A percentile compares a stretch with the other conserved stretches of the same genome.
Evolutionary conservation across 2,329 filamentous ascomycete genomes (phyloP).

Genomic region (Venturia aucupariae): DNA sequence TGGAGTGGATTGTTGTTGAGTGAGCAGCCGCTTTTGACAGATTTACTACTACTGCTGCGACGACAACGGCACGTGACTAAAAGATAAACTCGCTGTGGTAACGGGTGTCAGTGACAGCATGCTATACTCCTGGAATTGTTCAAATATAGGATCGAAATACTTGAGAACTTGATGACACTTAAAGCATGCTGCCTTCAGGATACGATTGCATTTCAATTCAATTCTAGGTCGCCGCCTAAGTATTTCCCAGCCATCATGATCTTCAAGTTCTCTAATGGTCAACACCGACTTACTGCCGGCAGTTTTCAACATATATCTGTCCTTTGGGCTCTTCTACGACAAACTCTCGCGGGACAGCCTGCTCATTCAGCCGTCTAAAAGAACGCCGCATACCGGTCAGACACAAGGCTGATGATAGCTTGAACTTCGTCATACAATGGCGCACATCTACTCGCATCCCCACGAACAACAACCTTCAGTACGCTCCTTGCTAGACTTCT

Average conservation of each 20-base stretch:
- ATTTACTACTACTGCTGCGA: background rate
- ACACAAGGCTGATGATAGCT: background rate
- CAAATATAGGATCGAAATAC: background rate
- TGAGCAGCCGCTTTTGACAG: slow-evolving; percentile 5
- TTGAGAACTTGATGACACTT: background rate
- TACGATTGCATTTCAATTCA: background rate
- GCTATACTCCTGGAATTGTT: background rate
- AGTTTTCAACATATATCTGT: background rate
- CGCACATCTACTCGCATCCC: background rate
- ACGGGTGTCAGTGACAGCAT: background rate
- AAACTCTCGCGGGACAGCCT: background rate
- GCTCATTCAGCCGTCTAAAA: background rate
- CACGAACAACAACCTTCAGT: background rate
- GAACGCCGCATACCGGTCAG: background rate
- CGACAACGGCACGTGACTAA: background rate
- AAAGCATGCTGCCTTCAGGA: background rate
- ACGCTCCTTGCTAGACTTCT: background rate
- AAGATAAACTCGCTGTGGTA: background rate
- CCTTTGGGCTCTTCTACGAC: background rate
- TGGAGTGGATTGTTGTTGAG: slow-evolving; percentile 1
- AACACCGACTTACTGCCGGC: background rate
- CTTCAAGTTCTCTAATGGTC: background rate
- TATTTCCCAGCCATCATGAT: slow-evolving; percentile 1
- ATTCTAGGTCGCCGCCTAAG: background rate
- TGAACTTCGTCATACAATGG: background rate